phyloP scores from a whole-genome alignment of 257 asterid species.

The Avicennia marina region DNA sequence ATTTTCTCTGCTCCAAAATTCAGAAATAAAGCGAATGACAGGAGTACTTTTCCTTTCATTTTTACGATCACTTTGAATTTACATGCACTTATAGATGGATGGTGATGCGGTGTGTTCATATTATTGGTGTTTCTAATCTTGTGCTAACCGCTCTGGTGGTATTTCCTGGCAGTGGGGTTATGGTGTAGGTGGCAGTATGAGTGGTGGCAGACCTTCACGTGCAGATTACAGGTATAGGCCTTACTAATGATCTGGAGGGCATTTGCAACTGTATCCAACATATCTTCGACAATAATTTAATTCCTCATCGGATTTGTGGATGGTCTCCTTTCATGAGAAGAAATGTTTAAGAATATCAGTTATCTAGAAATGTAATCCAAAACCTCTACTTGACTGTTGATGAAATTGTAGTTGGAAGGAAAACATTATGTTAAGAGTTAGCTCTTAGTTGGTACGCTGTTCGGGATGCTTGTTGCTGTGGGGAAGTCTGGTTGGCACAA shows the following conservation, averaged over 20 bases:
- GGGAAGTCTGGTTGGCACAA: no score
- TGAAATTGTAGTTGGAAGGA: neutral
- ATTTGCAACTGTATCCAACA: neutral
- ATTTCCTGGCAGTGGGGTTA: conserved; percentile 80
- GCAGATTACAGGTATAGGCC: conserved; percentile 86
- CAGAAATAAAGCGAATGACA: no score
- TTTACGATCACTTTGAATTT: no score
- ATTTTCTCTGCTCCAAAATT: no score
- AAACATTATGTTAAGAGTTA: no score
- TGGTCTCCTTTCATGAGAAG: conserved; percentile 9
- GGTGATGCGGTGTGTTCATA: no score
- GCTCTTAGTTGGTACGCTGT: no score
- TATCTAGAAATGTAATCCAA: neutral
- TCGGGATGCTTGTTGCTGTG: no score
- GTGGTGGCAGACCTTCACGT: conserved; percentile 72
- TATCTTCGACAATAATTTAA: neutral
- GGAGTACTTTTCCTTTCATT: no score
- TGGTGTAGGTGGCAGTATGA: conserved; percentile 69
- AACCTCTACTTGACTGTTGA: neutral
- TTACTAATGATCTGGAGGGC: conserved; percentile 32
- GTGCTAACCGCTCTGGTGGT: neutral
- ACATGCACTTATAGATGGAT: no score
- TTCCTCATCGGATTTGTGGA: neutral
- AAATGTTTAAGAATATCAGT: neutral
- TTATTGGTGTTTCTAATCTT: neutral